Conservation (phyloP, 768 basidiomycete genomes). For the Boletus coccyginus region DNA sequence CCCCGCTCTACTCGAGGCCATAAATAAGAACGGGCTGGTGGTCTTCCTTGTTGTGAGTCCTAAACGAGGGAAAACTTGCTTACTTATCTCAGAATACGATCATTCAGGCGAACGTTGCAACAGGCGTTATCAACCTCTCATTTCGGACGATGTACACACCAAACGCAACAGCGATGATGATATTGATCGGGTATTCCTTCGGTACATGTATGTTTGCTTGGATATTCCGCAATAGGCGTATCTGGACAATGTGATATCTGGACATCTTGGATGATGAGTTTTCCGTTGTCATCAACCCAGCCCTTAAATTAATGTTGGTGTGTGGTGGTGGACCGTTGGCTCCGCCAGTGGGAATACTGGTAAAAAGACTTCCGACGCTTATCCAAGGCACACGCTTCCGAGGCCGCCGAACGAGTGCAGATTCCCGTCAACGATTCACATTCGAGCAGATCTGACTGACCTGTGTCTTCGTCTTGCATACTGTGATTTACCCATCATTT, state of each 20-base stretch:
- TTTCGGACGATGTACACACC: conserved; percentile 79
- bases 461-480: too few relatives aligned
- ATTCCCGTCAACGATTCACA: too few relatives aligned
- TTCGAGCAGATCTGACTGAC: too few relatives aligned
- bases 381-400: too few relatives aligned
- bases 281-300: too few relatives aligned
- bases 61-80: background rate
- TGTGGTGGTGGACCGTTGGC: too few relatives aligned
- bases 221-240: conserved; percentile 37
- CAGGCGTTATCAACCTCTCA: conserved; percentile 79
- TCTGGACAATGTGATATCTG: conserved; percentile 30
- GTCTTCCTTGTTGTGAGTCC: conserved; percentile 78
- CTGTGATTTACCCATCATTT: too few relatives aligned
- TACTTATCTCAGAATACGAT: background rate
- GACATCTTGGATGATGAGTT: background rate
- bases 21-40: conserved; percentile 77
- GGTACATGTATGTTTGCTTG: conserved; percentile 64
- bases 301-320: too few relatives aligned
- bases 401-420: too few relatives aligned
- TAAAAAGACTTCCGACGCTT: too few relatives aligned
- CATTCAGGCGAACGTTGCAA: conserved; percentile 78
- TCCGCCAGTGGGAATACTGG: too few relatives aligned
- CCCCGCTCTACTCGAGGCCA: conserved; percentile 65
- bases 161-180: conserved; percentile 52
- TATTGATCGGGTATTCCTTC: conserved; percentile 61